Conservation (phyloP, 345 rosid genomes). For the Ceriops zippeliana region DNA sequence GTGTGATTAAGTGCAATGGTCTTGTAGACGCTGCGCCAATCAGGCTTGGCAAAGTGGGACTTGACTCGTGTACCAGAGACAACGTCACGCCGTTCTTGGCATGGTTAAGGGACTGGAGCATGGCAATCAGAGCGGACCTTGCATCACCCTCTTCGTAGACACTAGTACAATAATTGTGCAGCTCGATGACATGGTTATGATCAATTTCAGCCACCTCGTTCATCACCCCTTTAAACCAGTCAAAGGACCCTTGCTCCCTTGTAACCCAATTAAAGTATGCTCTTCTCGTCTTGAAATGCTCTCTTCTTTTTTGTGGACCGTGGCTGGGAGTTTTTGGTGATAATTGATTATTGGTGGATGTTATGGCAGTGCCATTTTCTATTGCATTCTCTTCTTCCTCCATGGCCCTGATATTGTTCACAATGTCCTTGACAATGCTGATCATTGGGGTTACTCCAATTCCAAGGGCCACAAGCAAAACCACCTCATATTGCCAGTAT, state of each 20-base stretch:
- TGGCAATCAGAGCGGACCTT: conserved; percentile 68
- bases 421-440: conserved; percentile 79
- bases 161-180: conserved; percentile 77
- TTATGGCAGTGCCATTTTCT: conserved; percentile 37
- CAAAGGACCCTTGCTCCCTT: conserved; percentile 78
- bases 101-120: conserved; percentile 74
- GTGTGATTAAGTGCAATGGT: conserved; percentile 58
- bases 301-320: conserved; percentile 36
- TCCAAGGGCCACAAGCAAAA: conserved; percentile 70
- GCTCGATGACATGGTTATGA: conserved; percentile 55
- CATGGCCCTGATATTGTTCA: conserved; percentile 51
- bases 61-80: conserved; percentile 78
- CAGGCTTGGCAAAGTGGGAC: conserved; percentile 77
- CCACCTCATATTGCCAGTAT: conserved; percentile 71
- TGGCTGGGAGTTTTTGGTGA: conserved; percentile 26
- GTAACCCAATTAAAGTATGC: conserved; percentile 89
- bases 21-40: conserved; percentile 74
- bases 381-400: conserved; percentile 37
- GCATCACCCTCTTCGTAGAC: conserved; percentile 88
- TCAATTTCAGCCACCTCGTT: conserved; percentile 71
- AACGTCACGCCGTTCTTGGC: conserved; percentile 65
- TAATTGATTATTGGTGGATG: not conserved
- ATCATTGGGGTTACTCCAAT: conserved; percentile 93
- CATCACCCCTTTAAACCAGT: conserved; percentile 84
- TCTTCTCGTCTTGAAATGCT: conserved; percentile 58